Base-by-base conservation (phyloP, 2,329 filamentous ascomycete genomes). In the Cladophialophora psammophila region DNA sequence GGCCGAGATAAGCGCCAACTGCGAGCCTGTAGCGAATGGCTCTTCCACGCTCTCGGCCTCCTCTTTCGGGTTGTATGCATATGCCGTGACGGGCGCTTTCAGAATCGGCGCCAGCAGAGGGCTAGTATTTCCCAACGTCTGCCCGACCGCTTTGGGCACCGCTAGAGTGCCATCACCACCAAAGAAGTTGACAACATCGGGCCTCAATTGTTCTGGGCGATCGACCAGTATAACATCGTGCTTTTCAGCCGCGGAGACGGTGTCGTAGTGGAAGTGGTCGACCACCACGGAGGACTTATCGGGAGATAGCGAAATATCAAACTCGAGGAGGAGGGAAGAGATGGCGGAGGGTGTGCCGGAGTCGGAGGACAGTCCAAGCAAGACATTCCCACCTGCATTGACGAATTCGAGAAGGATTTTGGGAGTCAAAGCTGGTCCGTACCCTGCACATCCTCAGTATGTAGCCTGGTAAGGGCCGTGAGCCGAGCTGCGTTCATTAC, bases 231-330 rank as follows among this genome's bases (percentile, higher is more conserved):
- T 84, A 35, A 97, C 91, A 80, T 98, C 93, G 80, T 99, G 95
- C 76, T 89, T 87, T 71, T 97, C 93, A 58, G 88, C 76, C 4
- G 94, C 90, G 48, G 90, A 92, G 36, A 86, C 73, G 64, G 86
- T 84, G 76, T 98, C 94, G 81, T 95, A 95, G 82, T 92, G 91
- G 88, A 98, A 97, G 84, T 99, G 95, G 80, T 98, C 95, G 69
- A 98, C 90, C 5, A 97, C 90, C 65, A 94, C 84, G 65, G 92
- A 89, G 64, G 90, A 92, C 75, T 94, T 92, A 80, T 97, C 94
- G 40, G 88, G 81, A 45, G 95, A 92, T n/a, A 97, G 87, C 72
- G 89, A 85, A 75, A 99, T 91, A 77, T 97, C 94, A 78, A 97
- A 85, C 80, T 98, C 93, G 75, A 91, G 83, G 60, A 98, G 91